Evolutionary conservation across 2,329 filamentous ascomycete genomes (phyloP).

Genomic region (Aspergillus clavatus): DNA sequence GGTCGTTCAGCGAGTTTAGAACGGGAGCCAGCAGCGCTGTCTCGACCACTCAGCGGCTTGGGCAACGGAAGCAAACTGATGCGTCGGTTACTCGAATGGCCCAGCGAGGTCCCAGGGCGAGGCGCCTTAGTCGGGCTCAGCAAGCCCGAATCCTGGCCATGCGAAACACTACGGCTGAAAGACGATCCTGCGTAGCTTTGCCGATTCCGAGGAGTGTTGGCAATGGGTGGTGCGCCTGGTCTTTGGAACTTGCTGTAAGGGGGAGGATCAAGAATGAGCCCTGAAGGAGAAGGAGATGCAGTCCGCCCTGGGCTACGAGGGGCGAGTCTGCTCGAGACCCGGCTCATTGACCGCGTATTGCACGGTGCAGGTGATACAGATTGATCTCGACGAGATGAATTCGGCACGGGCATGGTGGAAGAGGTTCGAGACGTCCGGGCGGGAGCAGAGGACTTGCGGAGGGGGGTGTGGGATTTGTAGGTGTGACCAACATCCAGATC

Average conservation of each 20-base stretch:
- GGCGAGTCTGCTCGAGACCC: slow-evolving; percentile 29
- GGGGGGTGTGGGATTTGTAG: slow-evolving; percentile 60
- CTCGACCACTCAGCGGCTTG: slow-evolving; percentile 26
- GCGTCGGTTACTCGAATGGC: slow-evolving; percentile 35
- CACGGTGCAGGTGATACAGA: slow-evolving; percentile 38
- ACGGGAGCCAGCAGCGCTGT: slow-evolving; percentile 20
- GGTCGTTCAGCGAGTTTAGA: slow-evolving; percentile 31
- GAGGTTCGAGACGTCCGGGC: slow-evolving; percentile 32
- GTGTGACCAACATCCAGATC: slow-evolving; percentile 64
- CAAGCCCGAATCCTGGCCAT: slow-evolving; percentile 14
- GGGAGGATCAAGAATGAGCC: slow-evolving; percentile 36
- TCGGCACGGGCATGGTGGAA: slow-evolving; percentile 40
- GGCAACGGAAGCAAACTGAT: slow-evolving; percentile 40
- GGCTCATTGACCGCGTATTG: slow-evolving; percentile 29
- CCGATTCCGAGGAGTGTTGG: slow-evolving; percentile 33
- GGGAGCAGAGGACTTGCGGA: slow-evolving; percentile 35
- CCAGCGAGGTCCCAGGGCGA: slow-evolving; percentile 38
- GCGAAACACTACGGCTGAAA: slow-evolving; percentile 28
- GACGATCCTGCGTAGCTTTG: slow-evolving; percentile 36
- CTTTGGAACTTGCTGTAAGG: slow-evolving; percentile 40
- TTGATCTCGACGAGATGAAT: slow-evolving; percentile 39
- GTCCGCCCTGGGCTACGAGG: slow-evolving; percentile 30
- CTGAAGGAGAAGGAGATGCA: slow-evolving; percentile 24
- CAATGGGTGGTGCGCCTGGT: slow-evolving; percentile 16
- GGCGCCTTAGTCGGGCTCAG: slow-evolving; percentile 26